Base-by-base conservation (phyloP, 2,329 filamentous ascomycete species). In the Colletotrichum cuscutae region DNA sequence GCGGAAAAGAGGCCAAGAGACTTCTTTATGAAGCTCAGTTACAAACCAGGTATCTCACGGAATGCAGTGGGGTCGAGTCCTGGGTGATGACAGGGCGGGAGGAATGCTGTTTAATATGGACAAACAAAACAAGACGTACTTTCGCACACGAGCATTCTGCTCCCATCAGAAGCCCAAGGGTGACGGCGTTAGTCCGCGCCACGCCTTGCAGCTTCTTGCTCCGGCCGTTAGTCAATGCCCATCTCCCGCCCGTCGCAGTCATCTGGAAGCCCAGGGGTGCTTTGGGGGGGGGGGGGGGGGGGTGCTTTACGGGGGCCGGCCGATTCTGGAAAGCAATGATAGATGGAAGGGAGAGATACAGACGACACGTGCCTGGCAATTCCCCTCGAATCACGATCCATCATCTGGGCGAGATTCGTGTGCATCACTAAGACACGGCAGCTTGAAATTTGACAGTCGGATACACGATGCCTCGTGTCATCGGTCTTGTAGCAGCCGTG, bases 341-440 rank as follows among this genome's bases (percentile, higher is more conserved):
- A 64, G 59, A 71, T 24, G 24, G 60, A 61, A 73, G 71, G 71
- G 71, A 61, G 26, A 28, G 58, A 13, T 4, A 35, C 46, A 28
- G 19, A 32, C 15, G 46, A 19, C 30, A 24, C 24, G 71, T 37
- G 56, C 32, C 12, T 26, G 28, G 42, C 3, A 56, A 15, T 32
- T 35, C 62, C 7, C 30, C 52, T 26, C 26, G 49, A 32, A 61
- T 61, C 35, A 57, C 46, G 56, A 52, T 30, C 30, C 35, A 61
- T 46, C 49, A 52, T 24, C 30, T 60, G 66, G 66, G 60, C 68
- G 57, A 71, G 53, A 61, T 61, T 52, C 28, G 57, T 61, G 26
- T 61, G 67, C 56, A 35, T 65, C 54, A 65, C 66, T 62, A 30
- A 73, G 67, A 73, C 71, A 73, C 67, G 26, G 32, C 67, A 65